phyloP scores from a whole-genome alignment of 306 rosid species.

The Begonia fuchsioides region DNA sequence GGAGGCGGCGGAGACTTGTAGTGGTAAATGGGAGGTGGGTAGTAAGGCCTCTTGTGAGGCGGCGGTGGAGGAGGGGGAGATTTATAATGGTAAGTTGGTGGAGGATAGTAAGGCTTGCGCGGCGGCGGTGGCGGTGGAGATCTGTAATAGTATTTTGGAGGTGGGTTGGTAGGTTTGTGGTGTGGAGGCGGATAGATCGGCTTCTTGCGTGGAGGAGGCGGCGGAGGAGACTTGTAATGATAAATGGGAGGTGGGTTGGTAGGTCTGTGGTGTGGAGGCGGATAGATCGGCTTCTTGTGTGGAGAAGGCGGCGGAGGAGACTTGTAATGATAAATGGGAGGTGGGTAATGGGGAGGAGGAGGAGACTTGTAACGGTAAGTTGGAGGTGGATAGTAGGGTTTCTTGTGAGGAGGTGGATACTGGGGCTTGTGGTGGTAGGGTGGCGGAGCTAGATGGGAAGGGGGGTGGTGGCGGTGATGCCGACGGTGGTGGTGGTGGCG shows the following conservation, averaged over 20 bases:
- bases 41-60: background rate
- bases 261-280: background rate
- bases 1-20: background rate
- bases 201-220: background rate
- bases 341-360: background rate
- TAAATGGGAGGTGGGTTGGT: background rate
- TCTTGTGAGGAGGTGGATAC: background rate
- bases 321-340: background rate
- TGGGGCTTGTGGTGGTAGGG: background rate
- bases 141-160: background rate
- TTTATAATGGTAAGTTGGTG: too few relatives aligned
- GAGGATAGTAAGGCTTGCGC: background rate
- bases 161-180: too few relatives aligned
- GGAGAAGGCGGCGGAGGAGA: background rate
- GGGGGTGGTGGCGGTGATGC: background rate
- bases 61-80: background rate
- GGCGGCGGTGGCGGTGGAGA: background rate
- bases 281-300: background rate
- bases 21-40: background rate
- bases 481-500: background rate
- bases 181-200: background rate
- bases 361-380: background rate
- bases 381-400: background rate
- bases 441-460: background rate
- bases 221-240: too few relatives aligned